Evolutionary conservation across 2,329 filamentous ascomycete species (phyloP), one percentile per base, ranked within the genome.

Genomic region (Ceratocystis papillata): DNA sequence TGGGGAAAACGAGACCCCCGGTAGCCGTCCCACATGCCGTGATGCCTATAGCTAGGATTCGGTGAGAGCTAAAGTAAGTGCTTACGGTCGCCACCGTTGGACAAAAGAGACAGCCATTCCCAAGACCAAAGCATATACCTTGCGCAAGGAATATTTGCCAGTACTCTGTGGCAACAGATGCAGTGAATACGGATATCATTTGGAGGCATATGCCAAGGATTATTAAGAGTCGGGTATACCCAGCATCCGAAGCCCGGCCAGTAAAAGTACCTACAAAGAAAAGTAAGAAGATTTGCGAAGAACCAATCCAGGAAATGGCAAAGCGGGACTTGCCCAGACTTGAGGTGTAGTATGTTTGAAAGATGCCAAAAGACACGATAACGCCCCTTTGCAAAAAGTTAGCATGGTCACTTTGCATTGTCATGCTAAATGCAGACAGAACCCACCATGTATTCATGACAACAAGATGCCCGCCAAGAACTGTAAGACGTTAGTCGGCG

Each of bases 61-160:
- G 78, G 68, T 77, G 80, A 57, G 75, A 78, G 65, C 75, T 76
- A 71, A 88, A 89, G 70, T 89, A 89, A 10, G 86, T 86, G 3
- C 85, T 82, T 1, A 89, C 75, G 2, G 87, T 80, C 1, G 86
- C 82, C 41, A 89, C 79, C 53, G 80, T 78, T 0, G 87, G 83
- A 61, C 85, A 81, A 73, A 87, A 89, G 4, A 88, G 74, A 68
- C 79, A 83, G 5, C 86, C 86, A 66, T 81, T 81, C 1, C 83
- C 85, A 0, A 85, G 63, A 1, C 83, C 83, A 69, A 80, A 75
- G 65, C 79, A 79, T 8, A 83, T 67, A 2, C 83, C 83, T 71
- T 85, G 83, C 0, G 80, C 74, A 1, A 84, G 73, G 22, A 85
- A 72, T 0, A 83, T 72, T 65, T 85, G 82, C 78, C 79, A 83